Percentiles rank a stretch among this genome's conserved stretches.
Conservation (phyloP, 192 early-diverging fungal genomes). For the Gamsiella multidivaricata region DNA sequence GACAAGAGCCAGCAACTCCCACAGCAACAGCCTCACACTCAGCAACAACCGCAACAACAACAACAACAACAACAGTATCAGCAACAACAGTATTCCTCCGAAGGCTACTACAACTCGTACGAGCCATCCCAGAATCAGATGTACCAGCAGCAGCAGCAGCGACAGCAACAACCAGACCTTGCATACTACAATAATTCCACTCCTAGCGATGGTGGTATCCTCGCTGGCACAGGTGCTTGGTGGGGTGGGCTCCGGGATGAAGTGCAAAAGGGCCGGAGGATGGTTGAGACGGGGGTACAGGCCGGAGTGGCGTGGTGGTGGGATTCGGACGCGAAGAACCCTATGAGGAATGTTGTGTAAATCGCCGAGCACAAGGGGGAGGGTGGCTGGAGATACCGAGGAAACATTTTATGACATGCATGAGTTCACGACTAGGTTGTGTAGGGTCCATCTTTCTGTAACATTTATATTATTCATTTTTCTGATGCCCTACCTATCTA, state of each 20-base stretch:
- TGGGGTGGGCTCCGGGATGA: conserved; percentile 35
- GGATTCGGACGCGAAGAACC: conserved; percentile 37
- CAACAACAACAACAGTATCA: too few species aligned
- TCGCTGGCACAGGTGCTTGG: conserved; percentile 14
- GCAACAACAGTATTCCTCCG: neutral
- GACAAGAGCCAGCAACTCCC: conserved; percentile 30
- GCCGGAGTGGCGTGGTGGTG: conserved; percentile 52
- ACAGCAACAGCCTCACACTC: conserved; percentile 21
- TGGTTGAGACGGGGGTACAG: conserved; percentile 45
- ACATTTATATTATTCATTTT: too few species aligned
- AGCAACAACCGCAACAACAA: conserved; percentile 5
- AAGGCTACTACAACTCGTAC: conserved; percentile 7
- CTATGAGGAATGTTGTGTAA: conserved; percentile 31
- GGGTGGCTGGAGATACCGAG: too few species aligned
- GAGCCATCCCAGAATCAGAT: neutral
- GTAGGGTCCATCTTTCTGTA: too few species aligned
- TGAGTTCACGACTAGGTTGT: too few species aligned
- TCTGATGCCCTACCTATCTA: too few species aligned
- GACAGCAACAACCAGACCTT: conserved; percentile 23
- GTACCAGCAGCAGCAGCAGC: conserved; percentile 12
- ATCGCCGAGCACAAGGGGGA: too few species aligned
- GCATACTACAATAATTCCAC: neutral
- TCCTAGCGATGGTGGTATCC: neutral
- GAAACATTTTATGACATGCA: too few species aligned
- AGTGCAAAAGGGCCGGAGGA: conserved; percentile 37